Evolutionary conservation across 1,139 yeast genomes (phyloP), one percentile per base, ranked within the genome.

Genomic region (Kluyveromyces marxianus): DNA sequence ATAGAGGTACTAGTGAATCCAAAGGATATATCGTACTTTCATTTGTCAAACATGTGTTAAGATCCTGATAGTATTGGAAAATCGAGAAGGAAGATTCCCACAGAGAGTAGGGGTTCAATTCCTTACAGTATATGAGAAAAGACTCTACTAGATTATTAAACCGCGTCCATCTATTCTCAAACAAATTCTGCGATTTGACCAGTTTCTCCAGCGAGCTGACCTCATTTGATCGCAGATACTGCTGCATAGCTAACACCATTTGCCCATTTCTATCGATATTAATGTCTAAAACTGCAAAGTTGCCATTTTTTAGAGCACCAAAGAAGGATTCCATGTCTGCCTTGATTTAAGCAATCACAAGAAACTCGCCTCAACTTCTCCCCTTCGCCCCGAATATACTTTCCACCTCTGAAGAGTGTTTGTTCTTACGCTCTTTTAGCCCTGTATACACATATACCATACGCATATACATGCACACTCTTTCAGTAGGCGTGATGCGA

Each of bases 31-130:
- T 34, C 27, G 38, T 40, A 4, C 52, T 44, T 38, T 62, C 66
- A 39, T 59, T 58, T 36, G 59, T 44, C 4, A 63, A 41, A 41
- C 65, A 62, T 43, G 57, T 60, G 37, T 51, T 57, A 37, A 63
- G 44, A 44, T 57, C 58, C 37, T 58, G 55, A 44, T 60, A 62
- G 44, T 51, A 59, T 31, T 55, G 52, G 42, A 60, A 59, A 24
- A 63, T 52, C 28, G 60, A 40, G 42, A 61, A 66, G 35, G 57
- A 54, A 41, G 63, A 60, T 14, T 54, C 54, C 59, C 60, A 58
- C 21, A 51, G 33, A 1, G 66, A 61, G 65, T 66, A 63, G 4
- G 67, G 67, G 44, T 61, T 53, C 4, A 62, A 53, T 45, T 61
- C 63, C 34, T 58, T 37, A 37, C 64, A 59, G 42, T 50, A 57